Percentiles rank a stretch among this genome's conserved stretches.
These are phyloP conservation scores for Harrya chromipes DNA, from an alignment of 768 basidiomycete species.

Conservation along the genomic window DNA sequence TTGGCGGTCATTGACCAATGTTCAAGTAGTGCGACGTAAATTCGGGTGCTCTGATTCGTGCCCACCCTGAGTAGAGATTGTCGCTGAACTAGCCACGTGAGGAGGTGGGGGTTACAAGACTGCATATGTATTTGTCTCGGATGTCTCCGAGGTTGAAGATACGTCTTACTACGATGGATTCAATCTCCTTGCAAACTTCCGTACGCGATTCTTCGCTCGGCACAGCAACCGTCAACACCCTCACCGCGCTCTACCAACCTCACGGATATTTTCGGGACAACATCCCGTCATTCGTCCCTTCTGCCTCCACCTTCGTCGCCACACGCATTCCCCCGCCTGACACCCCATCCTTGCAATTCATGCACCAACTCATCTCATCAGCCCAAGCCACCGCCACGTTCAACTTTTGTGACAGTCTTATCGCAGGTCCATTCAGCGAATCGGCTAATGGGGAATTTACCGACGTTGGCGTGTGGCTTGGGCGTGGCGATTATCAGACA, in stretches of 20 bases:
- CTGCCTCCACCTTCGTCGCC: slow-evolving; percentile 10
- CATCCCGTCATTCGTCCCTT: slow-evolving; percentile 12
- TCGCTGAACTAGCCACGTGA: not conserved
- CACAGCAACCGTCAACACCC: slow-evolving; percentile 7
- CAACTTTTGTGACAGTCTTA: slow-evolving; percentile 47
- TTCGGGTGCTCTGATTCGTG: not conserved
- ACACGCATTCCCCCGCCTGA: slow-evolving; percentile 4
- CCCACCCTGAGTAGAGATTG: slow-evolving; percentile 1
- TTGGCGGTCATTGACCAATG: not conserved
- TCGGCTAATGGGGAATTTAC: slow-evolving; percentile 47
- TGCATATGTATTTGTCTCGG: too few species aligned
- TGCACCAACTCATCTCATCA: slow-evolving; percentile 33
- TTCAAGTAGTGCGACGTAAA: too few species aligned
- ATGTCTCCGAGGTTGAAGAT: too few species aligned
- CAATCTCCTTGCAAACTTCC: slow-evolving; percentile 6
- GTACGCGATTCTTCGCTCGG: not conserved
- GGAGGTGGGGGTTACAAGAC: too few species aligned
- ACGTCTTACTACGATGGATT: not conserved
- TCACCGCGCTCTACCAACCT: slow-evolving; percentile 4
- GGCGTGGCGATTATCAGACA: slow-evolving; percentile 34
- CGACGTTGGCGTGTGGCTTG: slow-evolving; percentile 53
- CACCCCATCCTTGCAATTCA: slow-evolving; percentile 2
- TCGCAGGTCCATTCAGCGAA: slow-evolving; percentile 53
- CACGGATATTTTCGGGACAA: not conserved
- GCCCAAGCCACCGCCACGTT: slow-evolving; percentile 40